Evolutionary conservation across 78 protist species (phyloP).

Genomic region (Polysphondylium violaceum): DNA sequence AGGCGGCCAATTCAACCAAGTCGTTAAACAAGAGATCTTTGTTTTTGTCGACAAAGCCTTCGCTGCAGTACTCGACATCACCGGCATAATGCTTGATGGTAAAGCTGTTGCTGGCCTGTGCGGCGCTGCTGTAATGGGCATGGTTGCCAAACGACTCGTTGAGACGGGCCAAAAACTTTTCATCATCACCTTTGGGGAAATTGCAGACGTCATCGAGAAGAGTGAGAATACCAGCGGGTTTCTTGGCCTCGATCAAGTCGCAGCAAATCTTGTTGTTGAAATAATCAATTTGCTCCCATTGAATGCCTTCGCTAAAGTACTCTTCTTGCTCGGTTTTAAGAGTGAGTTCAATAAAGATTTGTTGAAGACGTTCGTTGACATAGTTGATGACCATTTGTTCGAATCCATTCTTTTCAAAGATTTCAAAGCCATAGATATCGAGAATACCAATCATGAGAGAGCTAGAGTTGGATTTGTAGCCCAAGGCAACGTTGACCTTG

Average conservation of each 20-base stretch:
- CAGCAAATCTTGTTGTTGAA: constrained; percentile 93
- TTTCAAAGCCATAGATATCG: constrained; percentile 98
- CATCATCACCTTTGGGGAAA: constrained; percentile 89
- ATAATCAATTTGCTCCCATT: constrained; percentile 89
- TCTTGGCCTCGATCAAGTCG: constrained; percentile 86
- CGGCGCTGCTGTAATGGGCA: constrained; percentile 54
- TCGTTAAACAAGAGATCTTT: constrained; percentile 86
- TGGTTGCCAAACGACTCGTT: constrained; percentile 14
- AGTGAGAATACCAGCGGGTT: constrained; percentile 83
- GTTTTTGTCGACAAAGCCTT: constrained; percentile 90
- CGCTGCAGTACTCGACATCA: constrained; percentile 88
- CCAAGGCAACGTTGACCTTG: constrained; percentile 86
- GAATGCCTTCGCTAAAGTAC: constrained; percentile 92
- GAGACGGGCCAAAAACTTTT: constrained; percentile 80
- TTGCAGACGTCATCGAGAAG: constrained; percentile 92
- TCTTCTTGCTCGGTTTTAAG: constrained; percentile 95
- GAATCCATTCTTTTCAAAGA: constrained; percentile 93
- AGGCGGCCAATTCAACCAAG: constrained; percentile 76
- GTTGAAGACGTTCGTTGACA: constrained; percentile 97
- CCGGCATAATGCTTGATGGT: constrained; percentile 96
- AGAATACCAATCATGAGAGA: constrained; percentile 89
- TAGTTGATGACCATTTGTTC: constrained; percentile 97
- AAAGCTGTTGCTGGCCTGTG: constrained; percentile 26
- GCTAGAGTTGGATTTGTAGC: constrained; percentile 20
- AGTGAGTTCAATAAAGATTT: constrained; percentile 95